Conservation (phyloP, 768 basidiomycete species). For the Hygrophoropsis aurantiaca region DNA sequence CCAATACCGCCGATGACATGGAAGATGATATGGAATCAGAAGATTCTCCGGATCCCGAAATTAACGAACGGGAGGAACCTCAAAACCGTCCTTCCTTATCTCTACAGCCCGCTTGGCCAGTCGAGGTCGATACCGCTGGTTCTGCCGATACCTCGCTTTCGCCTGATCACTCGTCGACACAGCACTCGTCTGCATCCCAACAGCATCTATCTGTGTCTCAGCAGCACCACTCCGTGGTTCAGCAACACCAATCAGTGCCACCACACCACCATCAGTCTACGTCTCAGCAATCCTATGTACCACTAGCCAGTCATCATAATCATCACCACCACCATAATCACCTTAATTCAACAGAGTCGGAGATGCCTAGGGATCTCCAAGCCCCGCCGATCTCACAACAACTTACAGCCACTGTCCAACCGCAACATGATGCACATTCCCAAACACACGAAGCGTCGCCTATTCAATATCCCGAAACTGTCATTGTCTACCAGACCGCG, state of each 20-base stretch:
- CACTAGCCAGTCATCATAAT: constrained; percentile 18
- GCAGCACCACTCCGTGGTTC: too few species aligned
- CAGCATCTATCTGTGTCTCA: too few species aligned
- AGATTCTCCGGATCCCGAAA: constrained; percentile 30
- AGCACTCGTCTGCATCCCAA: constrained; percentile 27
- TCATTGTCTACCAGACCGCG: constrained; percentile 32
- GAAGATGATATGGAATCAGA: constrained; percentile 38
- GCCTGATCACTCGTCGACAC: constrained; percentile 24
- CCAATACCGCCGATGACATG: constrained; percentile 29
- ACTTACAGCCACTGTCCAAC: constrained; percentile 17
- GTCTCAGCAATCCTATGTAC: constrained; percentile 26
- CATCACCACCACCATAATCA: constrained; percentile 12
- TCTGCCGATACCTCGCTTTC: constrained; percentile 28
- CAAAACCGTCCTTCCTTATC: background rate
- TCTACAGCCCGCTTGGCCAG: background rate
- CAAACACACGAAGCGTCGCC: constrained; percentile 21
- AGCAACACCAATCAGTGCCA: too few species aligned
- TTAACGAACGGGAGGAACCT: constrained; percentile 11
- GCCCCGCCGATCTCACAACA: constrained; percentile 24
- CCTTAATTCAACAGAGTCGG: constrained; percentile 21
- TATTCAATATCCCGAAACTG: constrained; percentile 25
- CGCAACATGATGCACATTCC: constrained; percentile 29
- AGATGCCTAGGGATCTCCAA: constrained; percentile 30
- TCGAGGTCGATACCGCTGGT: background rate
- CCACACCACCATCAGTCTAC: constrained; percentile 28